These are phyloP conservation scores for Xylaria grammica DNA, from an alignment of 495 filamentous ascomycete genomes.

Conservation along the genomic window DNA sequence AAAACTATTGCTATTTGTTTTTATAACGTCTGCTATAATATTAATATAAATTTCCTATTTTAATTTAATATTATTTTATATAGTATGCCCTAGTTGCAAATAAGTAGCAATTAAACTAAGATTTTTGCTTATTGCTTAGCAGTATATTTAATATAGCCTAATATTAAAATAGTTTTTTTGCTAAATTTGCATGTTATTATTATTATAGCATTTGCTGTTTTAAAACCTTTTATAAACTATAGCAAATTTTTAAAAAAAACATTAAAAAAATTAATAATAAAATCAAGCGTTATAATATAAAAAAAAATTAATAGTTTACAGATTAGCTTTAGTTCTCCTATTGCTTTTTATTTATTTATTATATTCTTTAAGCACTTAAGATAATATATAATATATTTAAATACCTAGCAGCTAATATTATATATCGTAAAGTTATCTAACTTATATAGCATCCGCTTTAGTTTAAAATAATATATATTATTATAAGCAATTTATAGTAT, in stretches of 20 bases:
- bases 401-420: not conserved
- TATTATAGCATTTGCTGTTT: not conserved
- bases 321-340: not conserved
- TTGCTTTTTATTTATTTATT: conserved; percentile 1
- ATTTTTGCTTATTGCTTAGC: not conserved
- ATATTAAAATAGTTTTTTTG: not conserved
- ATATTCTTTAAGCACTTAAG: not conserved
- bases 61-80: not conserved
- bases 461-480: conserved; percentile 12
- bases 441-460: not conserved
- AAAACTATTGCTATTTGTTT: not conserved
- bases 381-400: conserved; percentile 1
- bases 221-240: not conserved
- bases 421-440: not conserved
- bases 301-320: not conserved
- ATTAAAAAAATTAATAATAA: not conserved
- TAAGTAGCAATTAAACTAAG: not conserved
- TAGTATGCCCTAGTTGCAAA: not conserved
- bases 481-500: conserved; percentile 4
- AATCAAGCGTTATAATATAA: not conserved
- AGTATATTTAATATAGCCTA: not conserved
- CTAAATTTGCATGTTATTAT: conserved; percentile 1
- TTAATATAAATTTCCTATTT: too few relatives aligned
- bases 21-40: not conserved
- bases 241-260: not conserved